Conservation (phyloP, 768 basidiomycete species). For the Agrocybe praecox region DNA sequence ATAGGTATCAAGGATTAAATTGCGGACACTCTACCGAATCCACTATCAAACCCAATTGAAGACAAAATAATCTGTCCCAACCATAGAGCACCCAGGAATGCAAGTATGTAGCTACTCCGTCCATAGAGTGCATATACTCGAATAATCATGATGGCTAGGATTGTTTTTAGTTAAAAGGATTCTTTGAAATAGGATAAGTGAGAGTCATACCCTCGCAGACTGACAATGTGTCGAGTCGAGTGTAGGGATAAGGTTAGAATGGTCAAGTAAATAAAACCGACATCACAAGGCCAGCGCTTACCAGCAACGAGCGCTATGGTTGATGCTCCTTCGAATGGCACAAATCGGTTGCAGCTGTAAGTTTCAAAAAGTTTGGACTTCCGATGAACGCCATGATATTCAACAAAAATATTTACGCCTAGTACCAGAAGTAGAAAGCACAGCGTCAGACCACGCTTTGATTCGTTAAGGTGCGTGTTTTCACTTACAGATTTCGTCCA, state of each 20-base stretch:
- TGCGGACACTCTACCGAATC: conserved; percentile 24
- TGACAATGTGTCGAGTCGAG: neutral
- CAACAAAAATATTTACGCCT: neutral
- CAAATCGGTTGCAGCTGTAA: neutral
- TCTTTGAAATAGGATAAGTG: neutral
- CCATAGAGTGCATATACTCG: conserved; percentile 31
- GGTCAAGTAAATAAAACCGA: too few species aligned
- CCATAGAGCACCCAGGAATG: conserved; percentile 23
- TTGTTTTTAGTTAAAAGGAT: conserved; percentile 12
- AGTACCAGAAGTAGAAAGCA: neutral
- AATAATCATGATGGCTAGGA: conserved; percentile 34
- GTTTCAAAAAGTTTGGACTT: neutral
- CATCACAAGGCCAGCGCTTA: too few species aligned
- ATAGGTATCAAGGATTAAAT: neutral
- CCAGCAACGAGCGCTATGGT: neutral
- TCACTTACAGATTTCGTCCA: neutral
- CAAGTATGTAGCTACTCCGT: conserved; percentile 18
- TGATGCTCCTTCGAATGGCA: neutral
- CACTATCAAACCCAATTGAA: conserved; percentile 20
- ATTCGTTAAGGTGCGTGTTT: too few species aligned
- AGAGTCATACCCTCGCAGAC: neutral
- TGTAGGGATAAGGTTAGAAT: too few species aligned
- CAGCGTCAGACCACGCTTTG: too few species aligned
- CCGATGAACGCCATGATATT: too few species aligned
- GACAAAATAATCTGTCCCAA: conserved; percentile 25